Evolutionary conservation across 2,329 filamentous ascomycete species (phyloP).

Genomic region (Lasiodiplodia sp.): DNA sequence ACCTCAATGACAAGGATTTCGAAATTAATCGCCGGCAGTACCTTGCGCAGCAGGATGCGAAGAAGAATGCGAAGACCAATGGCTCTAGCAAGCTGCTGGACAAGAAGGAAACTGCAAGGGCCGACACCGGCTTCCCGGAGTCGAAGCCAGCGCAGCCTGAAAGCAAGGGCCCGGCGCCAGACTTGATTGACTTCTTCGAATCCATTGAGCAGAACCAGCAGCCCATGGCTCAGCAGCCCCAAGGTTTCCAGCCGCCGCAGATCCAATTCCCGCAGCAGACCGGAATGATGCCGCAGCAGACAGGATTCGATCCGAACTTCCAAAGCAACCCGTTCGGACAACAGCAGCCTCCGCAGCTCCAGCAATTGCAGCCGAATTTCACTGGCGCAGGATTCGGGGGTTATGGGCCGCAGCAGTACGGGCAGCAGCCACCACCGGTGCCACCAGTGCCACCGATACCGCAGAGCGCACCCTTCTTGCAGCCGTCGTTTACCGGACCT

Average conservation of each 20-base stretch:
- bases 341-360: conserved; percentile 42
- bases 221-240: conserved; percentile 52
- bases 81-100: conserved; percentile 49
- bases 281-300: conserved; percentile 31
- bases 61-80: conserved; percentile 58
- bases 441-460: conserved; percentile 27
- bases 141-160: conserved; percentile 48
- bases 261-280: conserved; percentile 40
- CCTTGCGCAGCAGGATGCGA: conserved; percentile 82
- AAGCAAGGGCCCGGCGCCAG: conserved; percentile 71
- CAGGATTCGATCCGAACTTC: conserved; percentile 34
- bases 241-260: conserved; percentile 38
- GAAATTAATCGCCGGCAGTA: conserved; percentile 93
- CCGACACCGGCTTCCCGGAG: conserved; percentile 18
- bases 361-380: conserved; percentile 62
- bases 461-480: conserved; percentile 29
- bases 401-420: conserved; percentile 69
- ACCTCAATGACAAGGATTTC: conserved; percentile 92
- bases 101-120: conserved; percentile 36
- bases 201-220: conserved; percentile 91
- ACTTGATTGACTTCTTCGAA: conserved; percentile 90
- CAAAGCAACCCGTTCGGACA: conserved; percentile 51
- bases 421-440: conserved; percentile 32
- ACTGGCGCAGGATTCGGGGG: conserved; percentile 86
- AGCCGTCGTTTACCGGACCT: conserved; percentile 30